These are phyloP conservation scores for Aspergillus nidulans DNA, from an alignment of 495 filamentous ascomycete species.

Conservation along the genomic window DNA sequence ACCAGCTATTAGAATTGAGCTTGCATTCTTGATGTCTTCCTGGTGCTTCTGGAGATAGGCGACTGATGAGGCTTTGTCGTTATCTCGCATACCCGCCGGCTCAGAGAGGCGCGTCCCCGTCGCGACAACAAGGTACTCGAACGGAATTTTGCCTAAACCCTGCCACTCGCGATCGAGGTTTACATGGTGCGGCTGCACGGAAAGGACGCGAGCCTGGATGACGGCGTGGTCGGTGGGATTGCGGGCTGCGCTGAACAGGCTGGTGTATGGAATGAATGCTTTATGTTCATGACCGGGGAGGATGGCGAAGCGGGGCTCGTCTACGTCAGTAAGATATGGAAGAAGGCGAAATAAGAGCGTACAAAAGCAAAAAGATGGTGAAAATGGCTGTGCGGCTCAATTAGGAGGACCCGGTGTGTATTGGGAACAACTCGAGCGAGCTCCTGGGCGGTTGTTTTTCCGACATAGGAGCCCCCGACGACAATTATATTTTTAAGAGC, in stretches of 20 bases:
- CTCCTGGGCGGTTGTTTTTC: conserved; percentile 36
- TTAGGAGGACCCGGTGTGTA: conserved; percentile 44
- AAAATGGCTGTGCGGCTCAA: conserved; percentile 51
- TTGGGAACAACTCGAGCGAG: conserved; percentile 32
- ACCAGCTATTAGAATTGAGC: conserved; percentile 52
- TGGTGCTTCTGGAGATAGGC: conserved; percentile 39
- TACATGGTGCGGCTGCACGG: conserved; percentile 33
- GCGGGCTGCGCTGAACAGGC: conserved; percentile 32
- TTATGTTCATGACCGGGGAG: conserved; percentile 49
- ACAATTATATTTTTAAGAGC: conserved; percentile 38
- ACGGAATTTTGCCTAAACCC: conserved; percentile 36
- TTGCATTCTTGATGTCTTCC: conserved; percentile 27
- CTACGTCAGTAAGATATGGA: conserved; percentile 1
- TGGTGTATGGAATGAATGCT: conserved; percentile 50
- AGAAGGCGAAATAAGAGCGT: conserved; percentile 13
- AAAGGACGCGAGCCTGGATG: conserved; percentile 40
- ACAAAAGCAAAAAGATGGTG: conserved; percentile 53
- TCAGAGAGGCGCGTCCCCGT: conserved; percentile 44
- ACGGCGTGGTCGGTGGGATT: conserved; percentile 32
- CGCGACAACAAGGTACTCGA: conserved; percentile 45
- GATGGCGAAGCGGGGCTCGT: conserved; percentile 48
- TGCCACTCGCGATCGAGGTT: conserved; percentile 47
- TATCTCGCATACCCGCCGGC: conserved; percentile 42
- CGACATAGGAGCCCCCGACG: conserved; percentile 41
- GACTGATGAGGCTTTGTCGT: conserved; percentile 42